Percentiles rank a stretch among this genome's conserved stretches.
phyloP scores from a whole-genome alignment of 2,329 filamentous ascomycete genomes.

The Acrodontium crateriforme region DNA sequence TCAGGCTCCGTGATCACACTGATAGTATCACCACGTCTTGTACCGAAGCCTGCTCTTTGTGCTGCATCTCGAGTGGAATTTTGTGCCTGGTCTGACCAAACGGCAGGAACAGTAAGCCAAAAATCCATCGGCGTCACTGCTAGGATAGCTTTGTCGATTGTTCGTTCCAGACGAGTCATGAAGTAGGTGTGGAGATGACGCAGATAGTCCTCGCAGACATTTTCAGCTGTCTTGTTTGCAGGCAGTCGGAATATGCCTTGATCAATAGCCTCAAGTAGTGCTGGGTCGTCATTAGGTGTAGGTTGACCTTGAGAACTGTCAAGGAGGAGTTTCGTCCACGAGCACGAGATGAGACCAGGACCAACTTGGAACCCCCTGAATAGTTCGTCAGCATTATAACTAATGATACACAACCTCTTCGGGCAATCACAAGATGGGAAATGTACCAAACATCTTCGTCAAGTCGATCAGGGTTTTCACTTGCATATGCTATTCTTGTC shows the following conservation, averaged over 20 bases:
- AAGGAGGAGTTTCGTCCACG: slow-evolving; percentile 8
- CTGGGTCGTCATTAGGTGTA: slow-evolving; percentile 5
- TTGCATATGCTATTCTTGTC: slow-evolving; percentile 7
- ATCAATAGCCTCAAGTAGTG: slow-evolving; percentile 5
- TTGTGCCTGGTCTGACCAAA: slow-evolving; percentile 15
- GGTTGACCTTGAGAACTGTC: slow-evolving; percentile 3
- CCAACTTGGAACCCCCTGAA: slow-evolving; percentile 7
- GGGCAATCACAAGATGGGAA: too few species aligned
- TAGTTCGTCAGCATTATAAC: too few species aligned
- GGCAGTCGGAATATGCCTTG: slow-evolving; percentile 6
- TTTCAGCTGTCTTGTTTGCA: slow-evolving; percentile 1
- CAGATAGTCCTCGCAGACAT: slow-evolving; percentile 5
- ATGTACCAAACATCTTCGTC: too few species aligned
- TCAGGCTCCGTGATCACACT: slow-evolving; percentile 16
- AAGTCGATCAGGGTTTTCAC: slow-evolving; percentile 6
- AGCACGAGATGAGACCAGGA: slow-evolving; percentile 5
- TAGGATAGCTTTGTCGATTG: slow-evolving; percentile 5
- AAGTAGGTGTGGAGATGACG: slow-evolving; percentile 4
- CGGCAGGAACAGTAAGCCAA: slow-evolving; percentile 17
- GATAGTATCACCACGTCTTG: slow-evolving; percentile 9
- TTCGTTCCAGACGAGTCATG: slow-evolving; percentile 3
- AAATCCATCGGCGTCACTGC: slow-evolving; percentile 10
- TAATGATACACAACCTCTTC: too few species aligned
- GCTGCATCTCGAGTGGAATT: slow-evolving; percentile 10
- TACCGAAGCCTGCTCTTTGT: slow-evolving; percentile 10